Percentiles rank a stretch among this genome's conserved stretches.
These are phyloP conservation scores for Saccharomycopsis javanensis DNA, from an alignment of 805 yeast genomes.

Conservation along the genomic window DNA sequence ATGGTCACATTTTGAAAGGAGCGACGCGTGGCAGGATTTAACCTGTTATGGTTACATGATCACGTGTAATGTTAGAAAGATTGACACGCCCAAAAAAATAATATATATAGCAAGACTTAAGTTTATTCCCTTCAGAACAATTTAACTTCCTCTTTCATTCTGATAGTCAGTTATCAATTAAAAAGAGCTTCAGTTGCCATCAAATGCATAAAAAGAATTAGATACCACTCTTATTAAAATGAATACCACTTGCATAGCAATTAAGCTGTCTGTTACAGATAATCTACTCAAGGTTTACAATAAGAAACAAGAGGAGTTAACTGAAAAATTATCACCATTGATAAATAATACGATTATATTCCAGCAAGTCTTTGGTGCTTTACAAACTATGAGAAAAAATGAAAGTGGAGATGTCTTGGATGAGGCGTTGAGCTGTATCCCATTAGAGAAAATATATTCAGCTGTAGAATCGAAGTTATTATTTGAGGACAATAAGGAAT, in stretches of 20 bases:
- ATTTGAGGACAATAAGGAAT: constrained; percentile 23
- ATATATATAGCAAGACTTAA: too few relatives aligned
- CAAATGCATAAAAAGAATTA: background rate
- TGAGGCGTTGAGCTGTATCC: constrained; percentile 51
- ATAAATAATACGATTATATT: background rate
- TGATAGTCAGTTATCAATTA: too few relatives aligned
- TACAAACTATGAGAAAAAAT: constrained; percentile 25
- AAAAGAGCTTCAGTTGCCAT: too few relatives aligned
- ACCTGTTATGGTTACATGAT: too few relatives aligned
- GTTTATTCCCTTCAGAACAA: too few relatives aligned
- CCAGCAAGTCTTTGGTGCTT: background rate
- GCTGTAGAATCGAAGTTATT: constrained; percentile 47
- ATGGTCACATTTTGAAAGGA: too few relatives aligned
- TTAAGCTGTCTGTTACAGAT: background rate
- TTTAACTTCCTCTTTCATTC: too few relatives aligned
- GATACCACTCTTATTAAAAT: background rate
- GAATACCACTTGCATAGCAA: background rate
- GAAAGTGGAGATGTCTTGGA: constrained; percentile 39
- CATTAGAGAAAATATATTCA: constrained; percentile 46
- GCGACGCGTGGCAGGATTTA: too few relatives aligned
- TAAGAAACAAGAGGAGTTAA: background rate
- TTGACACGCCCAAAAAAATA: too few relatives aligned
- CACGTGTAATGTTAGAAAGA: too few relatives aligned
- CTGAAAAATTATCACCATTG: background rate
- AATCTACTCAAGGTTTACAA: background rate